Base-by-base conservation (phyloP, 495 filamentous ascomycete species). In the Penicillium fimorum region DNA sequence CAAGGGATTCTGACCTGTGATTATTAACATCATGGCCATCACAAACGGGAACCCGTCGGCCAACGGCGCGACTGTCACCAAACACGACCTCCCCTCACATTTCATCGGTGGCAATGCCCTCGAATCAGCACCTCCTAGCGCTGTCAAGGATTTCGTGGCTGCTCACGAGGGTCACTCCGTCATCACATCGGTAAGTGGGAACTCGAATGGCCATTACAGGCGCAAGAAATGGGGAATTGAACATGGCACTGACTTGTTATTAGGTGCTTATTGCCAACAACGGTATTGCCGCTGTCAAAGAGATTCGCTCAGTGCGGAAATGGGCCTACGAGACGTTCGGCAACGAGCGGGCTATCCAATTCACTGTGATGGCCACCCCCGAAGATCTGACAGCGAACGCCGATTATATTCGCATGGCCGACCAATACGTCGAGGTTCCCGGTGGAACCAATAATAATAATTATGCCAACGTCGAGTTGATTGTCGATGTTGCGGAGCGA, bases 361-460 rank as follows among this genome's bases (percentile, higher is more conserved):
- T 99, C 72, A 97, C 95, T 50, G 94, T 97, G 58, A 99, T 99
- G 94, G 94, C 94, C 59, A 99, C 94, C 42, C 94, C 94, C n/a
- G 94, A 99, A 76, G 94, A 99, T 88, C 76, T 99, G 62, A 83
- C 85, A 67, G 94, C 93, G 57, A 99, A 99, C 72, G 95, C 94
- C 48, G 94, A 99, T 76, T 99, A 99, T 73, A 99, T 99, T 70
- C 84, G 94, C 62, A 96, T 99, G 95, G 94, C 94, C 2, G 94
- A 99, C 71, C 90, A 96, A 82, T 99, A 99, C 70, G 94, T 97
- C 57, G 94, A 99, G 78, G 86, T 91, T 47, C 94, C 94, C n/a
- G 94, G 94, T 63, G 94, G 94, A 65, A 99, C 95, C 44, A 99
- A 99, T 78, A 99, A 99, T 81, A 97, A 99, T 85, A 99, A 99